These are phyloP conservation scores for Lipomyces sp. DNA, from an alignment of 805 yeast species.

Conservation along the genomic window DNA sequence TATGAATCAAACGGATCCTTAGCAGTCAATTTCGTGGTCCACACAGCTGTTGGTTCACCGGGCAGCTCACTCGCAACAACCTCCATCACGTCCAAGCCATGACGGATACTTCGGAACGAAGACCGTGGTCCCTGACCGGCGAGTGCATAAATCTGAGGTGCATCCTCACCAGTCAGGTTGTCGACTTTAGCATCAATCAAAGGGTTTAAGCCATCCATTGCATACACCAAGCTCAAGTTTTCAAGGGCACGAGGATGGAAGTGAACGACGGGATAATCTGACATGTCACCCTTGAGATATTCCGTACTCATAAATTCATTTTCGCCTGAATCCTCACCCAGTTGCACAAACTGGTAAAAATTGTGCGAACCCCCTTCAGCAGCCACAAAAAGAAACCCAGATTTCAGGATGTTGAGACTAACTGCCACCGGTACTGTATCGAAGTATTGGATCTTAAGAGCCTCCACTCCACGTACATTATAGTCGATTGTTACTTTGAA, in stretches of 20 bases:
- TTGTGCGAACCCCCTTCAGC: constrained; percentile 65
- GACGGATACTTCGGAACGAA: constrained; percentile 53
- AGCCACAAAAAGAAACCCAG: constrained; percentile 77
- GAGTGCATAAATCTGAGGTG: constrained; percentile 52
- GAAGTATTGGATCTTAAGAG: constrained; percentile 66
- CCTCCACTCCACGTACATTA: constrained; percentile 49
- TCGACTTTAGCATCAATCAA: constrained; percentile 51
- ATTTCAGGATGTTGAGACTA: constrained; percentile 62
- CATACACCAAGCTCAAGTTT: constrained; percentile 65
- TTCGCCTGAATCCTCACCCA: constrained; percentile 65
- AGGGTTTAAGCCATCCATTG: constrained; percentile 58
- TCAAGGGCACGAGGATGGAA: constrained; percentile 46
- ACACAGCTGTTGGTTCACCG: constrained; percentile 61
- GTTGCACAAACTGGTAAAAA: constrained; percentile 76
- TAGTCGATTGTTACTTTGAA: constrained; percentile 65
- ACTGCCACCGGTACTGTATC: constrained; percentile 71
- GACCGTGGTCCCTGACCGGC: constrained; percentile 54
- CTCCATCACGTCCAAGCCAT: constrained; percentile 65
- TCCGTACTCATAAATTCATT: constrained; percentile 46
- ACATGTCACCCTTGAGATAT: constrained; percentile 44
- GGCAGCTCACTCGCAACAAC: constrained; percentile 81
- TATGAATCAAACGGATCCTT: constrained; percentile 61
- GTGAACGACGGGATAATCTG: constrained; percentile 43
- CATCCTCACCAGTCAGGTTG: constrained; percentile 42
- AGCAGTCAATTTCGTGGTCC: constrained; percentile 59